phyloP scores from a whole-genome alignment of 768 basidiomycete species.

The Harrya chromipes region DNA sequence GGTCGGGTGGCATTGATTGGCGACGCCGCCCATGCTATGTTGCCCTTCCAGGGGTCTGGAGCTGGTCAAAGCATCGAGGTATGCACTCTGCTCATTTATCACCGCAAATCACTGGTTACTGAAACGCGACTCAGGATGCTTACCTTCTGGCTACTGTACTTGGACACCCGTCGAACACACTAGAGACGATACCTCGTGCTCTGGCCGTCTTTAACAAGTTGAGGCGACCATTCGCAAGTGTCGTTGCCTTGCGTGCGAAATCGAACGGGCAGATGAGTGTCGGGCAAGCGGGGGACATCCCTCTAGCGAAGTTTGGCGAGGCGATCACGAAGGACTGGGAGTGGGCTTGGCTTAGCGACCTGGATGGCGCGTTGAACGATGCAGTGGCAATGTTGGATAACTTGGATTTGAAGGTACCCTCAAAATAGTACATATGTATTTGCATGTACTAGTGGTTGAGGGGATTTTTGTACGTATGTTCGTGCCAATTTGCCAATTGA shows the following conservation, averaged over 20 bases:
- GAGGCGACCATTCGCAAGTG: conserved; percentile 43
- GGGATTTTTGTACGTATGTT: too few species aligned
- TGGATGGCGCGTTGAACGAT: conserved; percentile 21
- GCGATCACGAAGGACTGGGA: conserved; percentile 52
- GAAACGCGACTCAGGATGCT: conserved; percentile 27
- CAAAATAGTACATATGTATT: not conserved
- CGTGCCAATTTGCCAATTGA: too few species aligned
- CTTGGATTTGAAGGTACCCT: not conserved
- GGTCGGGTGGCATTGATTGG: conserved; percentile 49
- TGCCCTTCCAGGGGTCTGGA: conserved; percentile 44
- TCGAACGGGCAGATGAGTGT: conserved; percentile 12
- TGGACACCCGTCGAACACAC: conserved; percentile 36
- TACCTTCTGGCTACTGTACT: conserved; percentile 40
- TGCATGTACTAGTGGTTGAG: not conserved
- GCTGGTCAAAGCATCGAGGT: conserved; percentile 45
- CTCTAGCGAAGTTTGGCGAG: conserved; percentile 39
- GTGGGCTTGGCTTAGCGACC: conserved; percentile 40
- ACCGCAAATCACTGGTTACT: not conserved
- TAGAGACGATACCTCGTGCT: conserved; percentile 39
- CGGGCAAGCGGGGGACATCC: conserved; percentile 19
- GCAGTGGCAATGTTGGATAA: conserved; percentile 16
- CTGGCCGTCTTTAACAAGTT: conserved; percentile 48
- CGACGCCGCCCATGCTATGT: conserved; percentile 43
- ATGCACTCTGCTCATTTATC: conserved; percentile 1
- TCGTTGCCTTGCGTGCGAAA: conserved; percentile 30